Evolutionary conservation across 371 early-diverging fungal species (phyloP).

Genomic region (Mortierella sp.): DNA sequence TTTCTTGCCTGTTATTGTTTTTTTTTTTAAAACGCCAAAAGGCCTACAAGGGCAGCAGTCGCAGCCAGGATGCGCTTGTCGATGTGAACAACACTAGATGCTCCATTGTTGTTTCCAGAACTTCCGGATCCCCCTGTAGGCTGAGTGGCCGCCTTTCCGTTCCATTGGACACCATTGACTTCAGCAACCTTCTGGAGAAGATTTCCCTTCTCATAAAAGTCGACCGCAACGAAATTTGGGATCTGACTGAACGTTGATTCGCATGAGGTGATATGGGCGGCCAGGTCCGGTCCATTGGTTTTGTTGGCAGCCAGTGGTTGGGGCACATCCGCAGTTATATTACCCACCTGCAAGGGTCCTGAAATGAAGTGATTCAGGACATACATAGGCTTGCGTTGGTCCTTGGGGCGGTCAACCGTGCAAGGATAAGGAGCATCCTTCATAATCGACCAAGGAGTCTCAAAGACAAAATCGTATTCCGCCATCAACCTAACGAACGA

Average conservation of each 20-base stretch:
- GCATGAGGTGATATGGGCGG: constrained; percentile 60
- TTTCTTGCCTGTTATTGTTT: not conserved
- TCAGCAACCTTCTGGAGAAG: constrained; percentile 65
- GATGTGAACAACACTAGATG: not conserved
- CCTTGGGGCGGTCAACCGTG: constrained; percentile 64
- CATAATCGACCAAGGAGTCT: constrained; percentile 67
- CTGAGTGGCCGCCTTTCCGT: constrained; percentile 6
- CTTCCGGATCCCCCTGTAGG: not conserved
- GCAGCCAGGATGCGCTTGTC: not conserved
- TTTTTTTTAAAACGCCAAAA: not conserved
- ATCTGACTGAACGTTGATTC: constrained; percentile 60
- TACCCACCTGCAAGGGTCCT: constrained; percentile 54
- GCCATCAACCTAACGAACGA: constrained; percentile 51
- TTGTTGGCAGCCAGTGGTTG: constrained; percentile 61
- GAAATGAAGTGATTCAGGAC: constrained; percentile 75
- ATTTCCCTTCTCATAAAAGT: constrained; percentile 78
- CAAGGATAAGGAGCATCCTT: constrained; percentile 58
- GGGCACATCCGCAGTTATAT: constrained; percentile 59
- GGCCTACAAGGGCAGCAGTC: not conserved
- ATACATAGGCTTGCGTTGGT: constrained; percentile 61
- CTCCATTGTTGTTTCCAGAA: not conserved
- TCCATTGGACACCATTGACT: constrained; percentile 74
- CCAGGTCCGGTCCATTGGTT: constrained; percentile 62
- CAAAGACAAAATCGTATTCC: constrained; percentile 68
- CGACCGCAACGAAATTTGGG: constrained; percentile 82